Evolutionary conservation across 2,329 filamentous ascomycete genomes (phyloP), one percentile per base, ranked within the genome.

Genomic region (Talaromyces sp.): DNA sequence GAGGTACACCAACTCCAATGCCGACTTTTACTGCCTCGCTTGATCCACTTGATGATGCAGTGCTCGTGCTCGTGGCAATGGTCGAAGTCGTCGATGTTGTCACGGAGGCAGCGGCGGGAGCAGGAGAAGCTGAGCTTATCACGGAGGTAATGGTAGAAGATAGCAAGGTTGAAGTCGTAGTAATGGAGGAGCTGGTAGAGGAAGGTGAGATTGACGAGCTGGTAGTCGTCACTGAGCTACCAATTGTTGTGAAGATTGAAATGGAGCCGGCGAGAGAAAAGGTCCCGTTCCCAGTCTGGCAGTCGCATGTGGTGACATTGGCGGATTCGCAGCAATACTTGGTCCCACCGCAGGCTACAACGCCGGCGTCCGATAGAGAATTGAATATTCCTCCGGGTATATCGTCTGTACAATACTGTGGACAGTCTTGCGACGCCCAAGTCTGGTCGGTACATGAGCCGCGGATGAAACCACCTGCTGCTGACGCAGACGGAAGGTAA

Each of bases 251-350:
- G 6, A 54, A 35, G 6, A 54, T 33, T 8, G 50, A 54, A 27
- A 54, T 33, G 50, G 50, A 33, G 50, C 50, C 50, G 11, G 25
- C 50, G 27, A 54, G 50, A 5, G n/a, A 45, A 35, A 54, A 54
- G 5, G 50, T 35, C 17, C 50, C 50, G 33, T 54, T 54, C 27
- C 50, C 50, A 3, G 50, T 54, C 27, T 54, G 50, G 19, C 50
- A 54, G 50, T 54, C 50, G 50, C 50, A 54, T 54, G 50, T 54
- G 15, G 50, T 54, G 15, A 54, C 15, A 54, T 54, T 54, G 50
- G 27, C 50, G 6, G 50, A 54, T 54, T 54, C 50, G 25, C 50
- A 54, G 50, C 50, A 54, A 27, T 27, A 54, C n/a, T 31, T 54
- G 5, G 27, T 35, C 11, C 50, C 50, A 1, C 50, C 50, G 50